Base-by-base conservation (phyloP, 495 filamentous ascomycete species). In the Aspergillus egyptiacus region DNA sequence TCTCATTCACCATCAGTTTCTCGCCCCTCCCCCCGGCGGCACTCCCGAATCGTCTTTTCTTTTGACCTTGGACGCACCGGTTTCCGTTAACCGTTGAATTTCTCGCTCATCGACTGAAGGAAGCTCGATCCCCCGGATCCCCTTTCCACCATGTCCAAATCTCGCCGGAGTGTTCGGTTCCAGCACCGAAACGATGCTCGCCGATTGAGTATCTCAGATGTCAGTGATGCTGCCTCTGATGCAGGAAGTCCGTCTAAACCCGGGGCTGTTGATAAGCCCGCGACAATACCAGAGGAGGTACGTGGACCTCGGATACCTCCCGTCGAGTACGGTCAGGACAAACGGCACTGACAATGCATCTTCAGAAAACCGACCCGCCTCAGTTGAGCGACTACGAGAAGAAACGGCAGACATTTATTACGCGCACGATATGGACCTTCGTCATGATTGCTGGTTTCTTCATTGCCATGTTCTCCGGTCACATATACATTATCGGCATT, bases 351-450 rank as follows among this genome's bases (percentile, higher is more conserved):
- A 63, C 48, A 39, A 38, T 35, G 28, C 15, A 10, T 24, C 10
- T 51, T n/a, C n/a, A 71, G 63, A 76, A 74, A 64, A 60, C 67
- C 37, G 68, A 77, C 23, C 47, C 63, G 44, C 57, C 72, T 40
- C 61, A 61, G 47, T 58, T 70, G 31, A 81, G 89, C 61, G 94
- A 96, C 18, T 95, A 91, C 67, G 89, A 96, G 62, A 97, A 96
- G 82, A 99, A 99, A 71, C 95, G 95, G 68, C 84, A 89, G 68
- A 95, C 90, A 60, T 96, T 99, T 78, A 88, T 96, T 57, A 96
- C 90, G 8, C 85, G 94, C 48, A 89, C 93, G 28, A 89, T 97
- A 79, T 99, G 94, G 94, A 96, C 86, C 18, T 83, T 99, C 38
- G 82, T 96, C 56, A 99, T 99, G 94, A 95, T 99, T 58, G 87